Conservation (phyloP, 208 protist genomes). For the Leishmania arabica region DNA sequence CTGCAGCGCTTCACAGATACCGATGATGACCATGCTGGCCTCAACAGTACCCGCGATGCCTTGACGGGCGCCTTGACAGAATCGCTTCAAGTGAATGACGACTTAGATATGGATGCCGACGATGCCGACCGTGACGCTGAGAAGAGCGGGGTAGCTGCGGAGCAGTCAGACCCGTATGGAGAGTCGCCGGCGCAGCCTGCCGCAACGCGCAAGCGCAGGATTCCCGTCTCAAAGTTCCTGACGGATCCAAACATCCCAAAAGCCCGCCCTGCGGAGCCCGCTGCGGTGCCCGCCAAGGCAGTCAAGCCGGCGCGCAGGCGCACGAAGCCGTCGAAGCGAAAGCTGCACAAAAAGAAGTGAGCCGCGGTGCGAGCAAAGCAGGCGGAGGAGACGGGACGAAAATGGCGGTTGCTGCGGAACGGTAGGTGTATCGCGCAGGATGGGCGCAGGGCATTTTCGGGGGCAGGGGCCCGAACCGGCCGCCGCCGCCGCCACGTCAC, state of each 20-base stretch:
- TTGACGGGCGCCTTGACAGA: conserved; percentile 5
- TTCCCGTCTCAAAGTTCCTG: conserved; percentile 39
- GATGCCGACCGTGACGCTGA: background rate
- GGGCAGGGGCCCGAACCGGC: background rate
- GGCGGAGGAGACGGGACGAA: too few species aligned
- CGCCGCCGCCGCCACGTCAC: background rate
- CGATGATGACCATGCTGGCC: background rate
- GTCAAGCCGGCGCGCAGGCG: conserved; percentile 22
- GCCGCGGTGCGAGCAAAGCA: too few species aligned
- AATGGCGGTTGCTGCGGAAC: background rate
- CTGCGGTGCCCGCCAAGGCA: conserved; percentile 6
- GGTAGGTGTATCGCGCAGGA: background rate
- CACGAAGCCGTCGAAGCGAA: conserved; percentile 20
- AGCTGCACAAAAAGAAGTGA: conserved; percentile 30
- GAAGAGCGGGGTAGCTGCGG: background rate
- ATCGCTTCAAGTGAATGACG: background rate
- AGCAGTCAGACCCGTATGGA: background rate
- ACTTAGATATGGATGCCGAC: background rate
- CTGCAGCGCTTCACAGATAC: conserved; percentile 59
- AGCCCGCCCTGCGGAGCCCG: background rate
- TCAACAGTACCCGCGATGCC: conserved; percentile 1
- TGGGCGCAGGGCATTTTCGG: background rate
- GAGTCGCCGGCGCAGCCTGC: background rate
- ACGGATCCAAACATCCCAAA: conserved; percentile 14
- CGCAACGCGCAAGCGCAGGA: conserved; percentile 15